Base-by-base conservation (phyloP, 805 yeast genomes). In the Naumovozyma baii region DNA sequence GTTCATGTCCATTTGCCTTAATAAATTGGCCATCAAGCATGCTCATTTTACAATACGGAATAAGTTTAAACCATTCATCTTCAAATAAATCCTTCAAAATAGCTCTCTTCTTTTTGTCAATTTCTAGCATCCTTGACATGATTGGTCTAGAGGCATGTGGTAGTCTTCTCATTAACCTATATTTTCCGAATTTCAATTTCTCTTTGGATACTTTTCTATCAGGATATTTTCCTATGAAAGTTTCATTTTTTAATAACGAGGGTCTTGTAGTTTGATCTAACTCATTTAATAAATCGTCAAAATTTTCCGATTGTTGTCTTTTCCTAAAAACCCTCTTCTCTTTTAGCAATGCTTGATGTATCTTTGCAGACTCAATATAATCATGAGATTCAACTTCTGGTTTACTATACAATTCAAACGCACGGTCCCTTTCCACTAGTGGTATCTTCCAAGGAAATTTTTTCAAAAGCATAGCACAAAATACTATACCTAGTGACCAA, bases 371-470 rank as follows among this genome's bases (percentile, higher is more conserved):
- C 46, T 77, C 71, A 16, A 63, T 63, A 62, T 83, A 83, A 59
- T 83, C 87, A 61, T 83, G 94, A 8, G 13, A 5, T 49, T 82
- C 80, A 49, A 82, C 88, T 62, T 83, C 92, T 7, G 66, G 69
- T 69, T 72, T 59, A 37, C 76, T 71, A 54, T 73, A 83, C 26
- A 81, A 63, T 45, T 71, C 72, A 59, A 76, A 83, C 51, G 85
- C 78, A 44, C 78, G 76, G 57, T 83, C 94, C 19, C 74, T 58
- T 10, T 66, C 68, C 48, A 73, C 75, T 50, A 74, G 74, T 5
- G 94, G 94, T 1, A 78, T 80, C 57, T 82, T 83, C 94, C 94
- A 83, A 3, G 94, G 94, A 57, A 83, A 83, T 53, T 87, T 70
- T 61, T 82, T 78, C 41, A 83, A 65, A 45, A 84, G 79, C 90